Evolutionary conservation across 306 rosid genomes (phyloP).

Genomic region (Quercus glauca): DNA sequence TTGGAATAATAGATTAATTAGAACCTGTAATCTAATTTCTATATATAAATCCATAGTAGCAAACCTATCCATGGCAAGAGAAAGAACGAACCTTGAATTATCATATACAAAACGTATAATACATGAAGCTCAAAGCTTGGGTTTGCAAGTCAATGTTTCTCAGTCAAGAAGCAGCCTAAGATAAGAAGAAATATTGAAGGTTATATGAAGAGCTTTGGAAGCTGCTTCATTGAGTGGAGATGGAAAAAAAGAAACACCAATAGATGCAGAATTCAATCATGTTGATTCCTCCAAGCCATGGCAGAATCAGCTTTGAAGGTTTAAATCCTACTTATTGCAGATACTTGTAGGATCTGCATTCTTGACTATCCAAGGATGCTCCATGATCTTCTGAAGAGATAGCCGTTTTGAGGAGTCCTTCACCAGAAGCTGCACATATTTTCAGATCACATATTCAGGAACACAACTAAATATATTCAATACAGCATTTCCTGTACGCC

Average conservation of each 20-base stretch:
- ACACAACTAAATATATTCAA: not conserved
- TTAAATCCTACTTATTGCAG: slow-evolving; percentile 36
- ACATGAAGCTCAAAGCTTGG: not conserved
- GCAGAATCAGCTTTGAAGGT: not conserved
- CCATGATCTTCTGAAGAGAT: slow-evolving; percentile 70
- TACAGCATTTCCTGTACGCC: not conserved
- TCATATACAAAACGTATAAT: not conserved
- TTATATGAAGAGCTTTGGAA: not conserved
- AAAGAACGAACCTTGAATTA: not conserved
- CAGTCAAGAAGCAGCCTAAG: not conserved
- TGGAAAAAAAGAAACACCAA: not conserved
- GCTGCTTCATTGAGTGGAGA: not conserved
- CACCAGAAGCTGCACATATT: slow-evolving; percentile 65
- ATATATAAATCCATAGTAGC: not conserved
- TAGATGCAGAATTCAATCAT: not conserved
- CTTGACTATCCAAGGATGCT: slow-evolving; percentile 86
- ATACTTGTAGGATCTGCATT: slow-evolving; percentile 59
- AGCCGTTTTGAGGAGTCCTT: slow-evolving; percentile 75
- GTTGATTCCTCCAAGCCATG: slow-evolving; percentile 10
- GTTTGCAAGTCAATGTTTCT: not conserved
- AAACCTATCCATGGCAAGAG: not conserved
- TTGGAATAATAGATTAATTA: not conserved
- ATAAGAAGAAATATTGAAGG: not conserved
- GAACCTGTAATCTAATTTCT: not conserved
- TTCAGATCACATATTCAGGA: slow-evolving; percentile 5